Evolutionary conservation across 129 eudicot genomes (phyloP).

Genomic region (Kitagawia praeruptora): DNA sequence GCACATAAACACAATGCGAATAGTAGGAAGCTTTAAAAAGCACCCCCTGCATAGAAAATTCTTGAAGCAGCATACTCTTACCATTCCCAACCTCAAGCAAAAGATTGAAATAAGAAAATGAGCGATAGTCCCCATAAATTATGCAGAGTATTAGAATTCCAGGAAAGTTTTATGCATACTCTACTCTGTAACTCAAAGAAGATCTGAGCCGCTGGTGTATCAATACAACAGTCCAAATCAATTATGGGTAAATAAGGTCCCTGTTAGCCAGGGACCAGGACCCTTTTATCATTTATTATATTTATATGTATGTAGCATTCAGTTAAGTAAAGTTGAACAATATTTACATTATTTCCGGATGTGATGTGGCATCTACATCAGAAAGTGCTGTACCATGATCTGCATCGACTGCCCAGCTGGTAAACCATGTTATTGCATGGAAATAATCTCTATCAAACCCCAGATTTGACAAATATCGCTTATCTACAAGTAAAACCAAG

Average conservation of each 20-base stretch:
- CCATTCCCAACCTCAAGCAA: conserved; percentile 91
- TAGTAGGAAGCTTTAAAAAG: background rate
- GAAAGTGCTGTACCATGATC: conserved; percentile 57
- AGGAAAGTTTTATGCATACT: background rate
- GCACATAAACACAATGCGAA: background rate
- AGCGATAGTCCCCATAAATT: background rate
- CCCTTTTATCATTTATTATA: background rate
- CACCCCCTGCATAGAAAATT: conserved; percentile 94
- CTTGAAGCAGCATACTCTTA: conserved; percentile 94
- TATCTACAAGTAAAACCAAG: conserved; percentile 42
- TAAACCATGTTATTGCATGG: conserved; percentile 86
- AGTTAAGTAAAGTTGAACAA: background rate
- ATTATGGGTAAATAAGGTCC: background rate
- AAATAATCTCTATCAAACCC: conserved; percentile 71
- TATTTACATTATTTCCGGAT: conserved; percentile 26
- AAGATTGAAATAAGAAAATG: background rate
- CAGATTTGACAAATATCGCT: conserved; percentile 35
- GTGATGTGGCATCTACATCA: conserved; percentile 20
- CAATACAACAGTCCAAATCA: background rate
- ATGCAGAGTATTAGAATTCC: background rate
- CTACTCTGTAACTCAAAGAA: background rate
- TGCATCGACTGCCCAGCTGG: conserved; percentile 98
- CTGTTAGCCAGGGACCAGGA: background rate
- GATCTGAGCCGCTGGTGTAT: background rate
- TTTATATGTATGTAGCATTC: background rate